A percentile compares a stretch with the other conserved stretches of the same genome.
Evolutionary conservation across 805 yeast genomes (phyloP).

Genomic region (Saturnispora kantuleensis): DNA sequence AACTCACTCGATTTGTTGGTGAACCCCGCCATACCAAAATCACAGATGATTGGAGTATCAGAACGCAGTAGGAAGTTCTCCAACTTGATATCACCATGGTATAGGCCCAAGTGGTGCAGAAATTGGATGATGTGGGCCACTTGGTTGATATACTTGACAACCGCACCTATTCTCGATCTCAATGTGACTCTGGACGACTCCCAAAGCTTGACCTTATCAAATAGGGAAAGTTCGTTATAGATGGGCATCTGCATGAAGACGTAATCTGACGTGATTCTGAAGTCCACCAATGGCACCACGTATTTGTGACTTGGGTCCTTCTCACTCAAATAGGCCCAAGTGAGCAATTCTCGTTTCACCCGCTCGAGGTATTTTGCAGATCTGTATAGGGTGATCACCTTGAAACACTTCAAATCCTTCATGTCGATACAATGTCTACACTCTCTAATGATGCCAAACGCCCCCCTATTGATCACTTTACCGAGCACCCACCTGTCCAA

Average conservation of each 20-base stretch:
- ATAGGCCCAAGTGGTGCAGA: conserved; percentile 53
- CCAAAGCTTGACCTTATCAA: conserved; percentile 64
- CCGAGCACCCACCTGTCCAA: conserved; percentile 49
- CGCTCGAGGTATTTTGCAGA: conserved; percentile 41
- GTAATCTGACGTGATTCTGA: conserved; percentile 45
- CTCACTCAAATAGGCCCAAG: conserved; percentile 46
- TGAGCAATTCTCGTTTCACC: conserved; percentile 58
- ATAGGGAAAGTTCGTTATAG: conserved; percentile 70
- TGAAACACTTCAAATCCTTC: conserved; percentile 21
- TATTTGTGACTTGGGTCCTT: conserved; percentile 39
- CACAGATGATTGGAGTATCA: conserved; percentile 54
- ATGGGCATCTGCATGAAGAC: conserved; percentile 66
- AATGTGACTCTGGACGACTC: conserved; percentile 27
- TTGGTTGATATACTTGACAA: conserved; percentile 38
- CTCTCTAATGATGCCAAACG: conserved; percentile 72
- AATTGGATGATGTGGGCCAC: conserved; percentile 50
- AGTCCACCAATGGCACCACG: conserved; percentile 52
- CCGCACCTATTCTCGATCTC: conserved; percentile 11
- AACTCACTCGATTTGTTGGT: conserved; percentile 5
- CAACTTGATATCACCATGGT: conserved; percentile 76
- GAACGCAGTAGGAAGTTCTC: conserved; percentile 67
- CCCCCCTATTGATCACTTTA: conserved; percentile 75
- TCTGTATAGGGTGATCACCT: conserved; percentile 26
- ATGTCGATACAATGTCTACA: conserved; percentile 14
- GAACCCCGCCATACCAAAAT: conserved; percentile 70